phyloP scores from a whole-genome alignment of 2,329 filamentous ascomycete species.

The Alternaria panax region DNA sequence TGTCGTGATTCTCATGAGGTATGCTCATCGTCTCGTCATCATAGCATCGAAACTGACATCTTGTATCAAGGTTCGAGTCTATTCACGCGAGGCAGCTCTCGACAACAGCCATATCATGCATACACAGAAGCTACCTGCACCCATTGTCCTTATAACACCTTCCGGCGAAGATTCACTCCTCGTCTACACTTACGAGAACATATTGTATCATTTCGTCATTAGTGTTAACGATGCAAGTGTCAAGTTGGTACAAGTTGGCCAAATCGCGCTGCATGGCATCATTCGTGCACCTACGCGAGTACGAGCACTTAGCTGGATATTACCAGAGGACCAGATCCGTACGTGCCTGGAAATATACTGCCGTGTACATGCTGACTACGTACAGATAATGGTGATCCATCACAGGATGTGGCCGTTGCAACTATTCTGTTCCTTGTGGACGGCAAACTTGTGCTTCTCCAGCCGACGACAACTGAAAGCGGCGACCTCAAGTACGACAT shows the following conservation, averaged over 20 bases:
- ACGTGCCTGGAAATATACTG: constrained; percentile 36
- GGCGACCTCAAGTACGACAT: constrained; percentile 96
- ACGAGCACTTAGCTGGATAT: constrained; percentile 91
- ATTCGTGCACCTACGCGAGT: constrained; percentile 92
- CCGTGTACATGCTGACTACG: constrained; percentile 24
- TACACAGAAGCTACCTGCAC: constrained; percentile 77
- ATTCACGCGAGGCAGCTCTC: constrained; percentile 83
- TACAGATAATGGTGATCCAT: constrained; percentile 83
- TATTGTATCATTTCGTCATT: constrained; percentile 94
- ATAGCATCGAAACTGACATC: constrained; percentile 11
- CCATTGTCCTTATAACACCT: constrained; percentile 87
- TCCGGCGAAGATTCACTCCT: constrained; percentile 94
- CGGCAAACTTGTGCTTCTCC: constrained; percentile 90
- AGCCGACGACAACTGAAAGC: constrained; percentile 81
- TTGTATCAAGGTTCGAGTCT: constrained; percentile 73
- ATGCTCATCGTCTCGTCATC: constrained; percentile 15
- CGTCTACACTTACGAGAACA: constrained; percentile 96
- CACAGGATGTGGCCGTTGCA: constrained; percentile 91
- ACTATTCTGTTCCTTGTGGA: constrained; percentile 97
- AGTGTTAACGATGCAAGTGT: constrained; percentile 73
- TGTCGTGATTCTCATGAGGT: constrained; percentile 79
- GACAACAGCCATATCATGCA: constrained; percentile 77
- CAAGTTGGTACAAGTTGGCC: constrained; percentile 88
- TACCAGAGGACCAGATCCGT: constrained; percentile 88
- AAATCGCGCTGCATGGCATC: constrained; percentile 97